Conservation (phyloP, 192 early-diverging fungal genomes). For the Chytriomyces sp. region DNA sequence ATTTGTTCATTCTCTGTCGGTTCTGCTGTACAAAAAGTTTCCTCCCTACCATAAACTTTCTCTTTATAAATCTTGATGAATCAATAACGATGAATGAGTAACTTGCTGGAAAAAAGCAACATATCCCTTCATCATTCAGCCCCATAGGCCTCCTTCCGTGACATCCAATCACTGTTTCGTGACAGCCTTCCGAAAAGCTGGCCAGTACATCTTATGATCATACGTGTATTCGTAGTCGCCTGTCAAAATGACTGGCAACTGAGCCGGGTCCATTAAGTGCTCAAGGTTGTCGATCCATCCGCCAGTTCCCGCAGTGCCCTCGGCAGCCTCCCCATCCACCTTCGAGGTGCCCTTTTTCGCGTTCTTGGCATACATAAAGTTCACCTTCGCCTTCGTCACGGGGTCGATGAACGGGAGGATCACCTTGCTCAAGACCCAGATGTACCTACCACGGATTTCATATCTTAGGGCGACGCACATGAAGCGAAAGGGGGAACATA, state of each 20-base stretch:
- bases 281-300: constrained; percentile 7
- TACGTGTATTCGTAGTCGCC: constrained; percentile 20
- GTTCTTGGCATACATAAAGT: constrained; percentile 70
- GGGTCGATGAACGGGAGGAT: constrained; percentile 90
- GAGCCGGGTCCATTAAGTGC: not conserved
- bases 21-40: not conserved
- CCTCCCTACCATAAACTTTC: not conserved
- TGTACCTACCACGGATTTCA: too few species aligned
- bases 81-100: not conserved
- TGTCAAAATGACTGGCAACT: not conserved
- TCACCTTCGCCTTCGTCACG: constrained; percentile 83
- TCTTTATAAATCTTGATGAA: not conserved
- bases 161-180: not conserved
- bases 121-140: too few species aligned
- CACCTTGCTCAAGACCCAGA: constrained; percentile 69
- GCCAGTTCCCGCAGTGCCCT: not conserved
- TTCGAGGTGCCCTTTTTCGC: constrained; percentile 31
- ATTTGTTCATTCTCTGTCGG: not conserved
- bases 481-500: too few species aligned
- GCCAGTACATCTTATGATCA: constrained; percentile 23
- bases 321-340: not conserved
- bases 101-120: not conserved
- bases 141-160: too few species aligned
- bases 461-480: too few species aligned
- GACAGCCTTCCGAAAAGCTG: not conserved